Evolutionary conservation across 2,329 filamentous ascomycete species (phyloP).

Genomic region (Ceratocystis colombiana): DNA sequence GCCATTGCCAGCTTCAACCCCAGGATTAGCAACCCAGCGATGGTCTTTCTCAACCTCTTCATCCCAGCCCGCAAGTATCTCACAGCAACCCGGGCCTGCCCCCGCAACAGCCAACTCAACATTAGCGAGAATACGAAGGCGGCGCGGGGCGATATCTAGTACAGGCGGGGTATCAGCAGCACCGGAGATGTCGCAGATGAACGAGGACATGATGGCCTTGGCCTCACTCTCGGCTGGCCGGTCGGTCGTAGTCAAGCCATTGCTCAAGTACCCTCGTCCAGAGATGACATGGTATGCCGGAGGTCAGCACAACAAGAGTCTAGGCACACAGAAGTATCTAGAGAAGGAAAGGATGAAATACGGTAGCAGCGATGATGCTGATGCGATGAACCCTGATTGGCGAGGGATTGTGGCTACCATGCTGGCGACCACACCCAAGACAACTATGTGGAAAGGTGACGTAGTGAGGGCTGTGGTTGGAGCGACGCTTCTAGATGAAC

Average conservation of each 20-base stretch:
- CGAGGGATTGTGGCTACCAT: constrained; percentile 35
- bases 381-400: constrained; percentile 32
- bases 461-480: constrained; percentile 35
- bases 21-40: no score
- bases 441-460: constrained; percentile 31
- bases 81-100: no score
- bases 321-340: constrained; percentile 13
- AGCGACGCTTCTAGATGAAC: constrained; percentile 29
- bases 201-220: constrained; percentile 9
- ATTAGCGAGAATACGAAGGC: background rate
- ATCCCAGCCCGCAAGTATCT: no score
- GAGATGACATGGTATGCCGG: background rate
- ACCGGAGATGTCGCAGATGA: constrained; percentile 3
- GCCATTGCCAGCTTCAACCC: no score
- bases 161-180: no score
- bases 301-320: constrained; percentile 11
- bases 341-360: constrained; percentile 1
- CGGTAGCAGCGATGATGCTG: background rate
- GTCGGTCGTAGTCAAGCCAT: constrained; percentile 17
- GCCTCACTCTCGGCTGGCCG: constrained; percentile 7
- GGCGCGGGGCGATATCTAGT: background rate
- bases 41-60: no score
- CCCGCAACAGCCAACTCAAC: background rate
- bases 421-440: constrained; percentile 33
- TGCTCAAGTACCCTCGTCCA: constrained; percentile 10